Conservation (phyloP, 2,329 filamentous ascomycete genomes). For the Epichloe coenophiala region DNA sequence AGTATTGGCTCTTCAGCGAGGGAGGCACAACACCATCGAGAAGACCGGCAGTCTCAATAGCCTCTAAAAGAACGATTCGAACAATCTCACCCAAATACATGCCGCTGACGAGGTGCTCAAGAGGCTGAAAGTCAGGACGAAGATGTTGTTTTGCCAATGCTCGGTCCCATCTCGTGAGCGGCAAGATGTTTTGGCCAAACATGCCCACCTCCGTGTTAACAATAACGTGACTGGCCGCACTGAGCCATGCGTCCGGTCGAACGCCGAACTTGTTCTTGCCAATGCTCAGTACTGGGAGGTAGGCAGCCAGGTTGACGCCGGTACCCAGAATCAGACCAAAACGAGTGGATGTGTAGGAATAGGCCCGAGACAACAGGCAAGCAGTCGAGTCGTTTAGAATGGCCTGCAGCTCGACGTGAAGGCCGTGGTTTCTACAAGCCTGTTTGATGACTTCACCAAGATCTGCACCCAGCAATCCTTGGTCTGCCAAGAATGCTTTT, state of each 20-base stretch:
- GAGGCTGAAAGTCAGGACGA: constrained; percentile 45
- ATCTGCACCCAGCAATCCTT: constrained; percentile 44
- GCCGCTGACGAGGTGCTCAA: constrained; percentile 50
- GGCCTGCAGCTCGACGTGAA: constrained; percentile 42
- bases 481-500: constrained; percentile 48
- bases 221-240: constrained; percentile 46
- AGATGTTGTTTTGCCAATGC: constrained; percentile 37
- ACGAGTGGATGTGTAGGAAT: constrained; percentile 42
- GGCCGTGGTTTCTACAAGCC: constrained; percentile 35
- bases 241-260: constrained; percentile 42
- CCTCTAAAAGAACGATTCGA: constrained; percentile 44
- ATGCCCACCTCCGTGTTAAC: constrained; percentile 56
- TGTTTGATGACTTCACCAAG: constrained; percentile 43
- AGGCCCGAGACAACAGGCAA: constrained; percentile 51
- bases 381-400: constrained; percentile 57
- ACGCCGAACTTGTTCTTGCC: constrained; percentile 41
- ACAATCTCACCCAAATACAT: constrained; percentile 55
- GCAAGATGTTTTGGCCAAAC: constrained; percentile 47
- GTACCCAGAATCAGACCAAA: constrained; percentile 56
- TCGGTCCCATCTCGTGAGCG: constrained; percentile 48
- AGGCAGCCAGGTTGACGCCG: constrained; percentile 51
- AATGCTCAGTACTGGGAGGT: constrained; percentile 45
- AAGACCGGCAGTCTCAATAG: constrained; percentile 38
- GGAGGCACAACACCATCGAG: constrained; percentile 44
- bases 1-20: constrained; percentile 38